Percentiles rank a stretch among this genome's conserved stretches.
phyloP scores from a whole-genome alignment of 1,139 yeast species.

The Geotrichum macrosporum region DNA sequence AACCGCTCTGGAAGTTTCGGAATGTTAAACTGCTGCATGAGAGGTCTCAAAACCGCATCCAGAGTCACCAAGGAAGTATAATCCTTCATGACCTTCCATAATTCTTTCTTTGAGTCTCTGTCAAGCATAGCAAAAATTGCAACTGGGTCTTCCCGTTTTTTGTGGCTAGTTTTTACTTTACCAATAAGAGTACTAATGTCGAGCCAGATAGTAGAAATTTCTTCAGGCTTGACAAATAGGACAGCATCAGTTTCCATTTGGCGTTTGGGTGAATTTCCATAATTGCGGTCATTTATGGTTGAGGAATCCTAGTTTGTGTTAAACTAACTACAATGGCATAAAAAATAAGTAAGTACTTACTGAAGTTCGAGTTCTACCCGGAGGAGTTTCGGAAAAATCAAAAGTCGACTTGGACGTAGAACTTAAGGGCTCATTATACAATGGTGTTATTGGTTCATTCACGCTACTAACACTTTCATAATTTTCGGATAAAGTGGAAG shows the following conservation, averaged over 20 bases:
- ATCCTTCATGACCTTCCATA: slow-evolving; percentile 68
- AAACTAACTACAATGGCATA: background rate
- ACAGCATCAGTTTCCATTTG: slow-evolving; percentile 11
- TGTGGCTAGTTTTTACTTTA: slow-evolving; percentile 35
- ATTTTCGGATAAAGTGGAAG: no score
- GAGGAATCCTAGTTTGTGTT: background rate
- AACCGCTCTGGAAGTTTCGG: slow-evolving; percentile 57
- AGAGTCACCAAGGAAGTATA: slow-evolving; percentile 53
- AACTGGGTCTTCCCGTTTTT: slow-evolving; percentile 49
- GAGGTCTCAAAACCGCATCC: slow-evolving; percentile 54
- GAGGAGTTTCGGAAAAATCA: slow-evolving; percentile 8
- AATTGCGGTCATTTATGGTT: background rate
- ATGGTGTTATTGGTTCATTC: slow-evolving; percentile 7
- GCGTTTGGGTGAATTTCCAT: background rate
- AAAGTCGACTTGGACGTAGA: slow-evolving; percentile 4
- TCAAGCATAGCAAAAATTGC: slow-evolving; percentile 62
- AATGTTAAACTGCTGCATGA: slow-evolving; percentile 47
- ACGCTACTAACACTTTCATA: background rate
- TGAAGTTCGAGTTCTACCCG: background rate
- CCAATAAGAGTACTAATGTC: slow-evolving; percentile 52
- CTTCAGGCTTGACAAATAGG: slow-evolving; percentile 62
- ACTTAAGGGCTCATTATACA: background rate
- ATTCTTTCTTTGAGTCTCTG: slow-evolving; percentile 54
- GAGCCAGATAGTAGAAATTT: slow-evolving; percentile 58
- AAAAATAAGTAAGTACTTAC: slow-evolving; percentile 2